phyloP scores from a whole-genome alignment of 306 rosid genomes.

The Cicer pinnatifidum region DNA sequence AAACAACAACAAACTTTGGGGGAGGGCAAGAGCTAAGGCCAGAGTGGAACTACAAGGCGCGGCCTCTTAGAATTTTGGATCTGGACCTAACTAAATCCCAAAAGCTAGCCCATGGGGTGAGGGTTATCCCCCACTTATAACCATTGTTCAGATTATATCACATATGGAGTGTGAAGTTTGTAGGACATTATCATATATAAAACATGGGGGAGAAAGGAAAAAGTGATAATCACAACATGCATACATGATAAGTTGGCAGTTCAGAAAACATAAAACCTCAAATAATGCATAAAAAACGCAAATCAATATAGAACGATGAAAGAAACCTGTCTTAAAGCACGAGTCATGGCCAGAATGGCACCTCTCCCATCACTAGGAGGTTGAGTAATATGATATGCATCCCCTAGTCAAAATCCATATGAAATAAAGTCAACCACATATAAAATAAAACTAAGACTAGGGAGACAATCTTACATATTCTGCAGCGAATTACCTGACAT shows the following conservation, averaged over 20 bases:
- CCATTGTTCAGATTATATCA: background rate
- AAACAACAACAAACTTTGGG: background rate
- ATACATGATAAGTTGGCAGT: slow-evolving; percentile 34
- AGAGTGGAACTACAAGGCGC: background rate
- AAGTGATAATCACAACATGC: slow-evolving; percentile 1
- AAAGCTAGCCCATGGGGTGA: background rate
- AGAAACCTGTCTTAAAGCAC: slow-evolving; percentile 81
- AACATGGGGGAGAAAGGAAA: background rate
- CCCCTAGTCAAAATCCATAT: slow-evolving; percentile 58
- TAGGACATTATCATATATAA: background rate
- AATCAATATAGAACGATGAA: slow-evolving; percentile 13
- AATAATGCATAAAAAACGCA: slow-evolving; percentile 22
- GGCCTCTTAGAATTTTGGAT: background rate
- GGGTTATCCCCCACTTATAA: background rate
- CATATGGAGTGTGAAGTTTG: background rate
- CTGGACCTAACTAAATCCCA: background rate
- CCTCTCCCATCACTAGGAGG: slow-evolving; percentile 91
- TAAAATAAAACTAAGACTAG: slow-evolving; percentile 15
- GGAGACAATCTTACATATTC: slow-evolving; percentile 34
- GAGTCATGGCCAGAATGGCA: slow-evolving; percentile 87
- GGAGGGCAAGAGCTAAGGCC: background rate
- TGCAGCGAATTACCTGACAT: slow-evolving; percentile 70
- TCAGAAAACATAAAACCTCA: slow-evolving; percentile 32
- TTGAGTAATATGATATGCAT: slow-evolving; percentile 94
- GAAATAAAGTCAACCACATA: slow-evolving; percentile 42